Evolutionary conservation across 306 rosid species (phyloP), one percentile per base, ranked within the genome.

Genomic region (Medicago lupulina): DNA sequence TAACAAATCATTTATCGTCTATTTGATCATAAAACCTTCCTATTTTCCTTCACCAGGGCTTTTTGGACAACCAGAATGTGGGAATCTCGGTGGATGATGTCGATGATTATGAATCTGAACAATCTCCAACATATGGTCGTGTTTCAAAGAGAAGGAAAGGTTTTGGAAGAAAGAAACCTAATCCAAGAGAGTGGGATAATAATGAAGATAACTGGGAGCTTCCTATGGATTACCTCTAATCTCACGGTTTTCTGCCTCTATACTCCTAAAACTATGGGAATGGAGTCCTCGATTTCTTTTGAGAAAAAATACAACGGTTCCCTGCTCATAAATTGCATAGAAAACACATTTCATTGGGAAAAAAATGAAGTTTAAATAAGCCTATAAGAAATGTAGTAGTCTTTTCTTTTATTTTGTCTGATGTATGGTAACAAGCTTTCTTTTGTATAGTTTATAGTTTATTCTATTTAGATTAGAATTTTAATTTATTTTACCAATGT

Each of bases 201-300:
- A 54, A 63, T 38, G 83, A 85, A 36, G 96, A 90, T 78, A 88
- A 94, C 60, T 88, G 90, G 97, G 98, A 89, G 78, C 91, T 90
- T 71, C 98, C 98, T 8, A 90, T 87, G 92, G 98, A 94, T 80
- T 94, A 85, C 80, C 81, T 92, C 39, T 94, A 80, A 90, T 62
- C 76, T 13, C 41, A 5, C 39, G 36, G 49, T 1, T 76, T 61
- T 72, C 57, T 72, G 38, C 46, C 25, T 59, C 17, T 59, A 25
- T 25, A 58, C 39, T 8, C 59, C 59, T 51, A 54, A 19, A 55
- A 23, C 31, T 10, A 55, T 55, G 3, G 25, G 4, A 28, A 28
- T 28, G 31, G 31, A 28, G 31, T 28, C 31, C 31, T 28, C 4
- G 9, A 55, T 55, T 51, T 51, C 58, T 51, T 49, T 51, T 51